A percentile compares a stretch with the other conserved stretches of the same genome.
Evolutionary conservation across 169 alveolate species (phyloP).

Genomic region (Plasmodium fragile): DNA sequence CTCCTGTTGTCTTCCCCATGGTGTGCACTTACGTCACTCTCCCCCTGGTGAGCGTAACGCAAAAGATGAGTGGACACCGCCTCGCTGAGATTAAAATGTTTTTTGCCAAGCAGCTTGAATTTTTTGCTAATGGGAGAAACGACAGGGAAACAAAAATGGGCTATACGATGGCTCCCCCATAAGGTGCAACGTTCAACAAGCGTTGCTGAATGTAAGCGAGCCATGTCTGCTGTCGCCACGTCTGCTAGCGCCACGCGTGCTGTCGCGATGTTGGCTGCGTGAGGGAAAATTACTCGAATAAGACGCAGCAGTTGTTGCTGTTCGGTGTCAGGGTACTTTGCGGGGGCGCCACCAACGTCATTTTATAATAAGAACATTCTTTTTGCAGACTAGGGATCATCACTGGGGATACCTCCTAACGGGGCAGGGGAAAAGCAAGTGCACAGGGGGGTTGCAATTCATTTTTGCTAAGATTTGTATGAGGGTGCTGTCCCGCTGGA

Average conservation of each 20-base stretch:
- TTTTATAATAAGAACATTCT: neutral
- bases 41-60: conserved; percentile 24
- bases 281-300: conserved; percentile 9
- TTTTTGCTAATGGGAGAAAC: conserved; percentile 15
- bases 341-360: conserved; percentile 6
- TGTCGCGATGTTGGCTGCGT: too few species aligned
- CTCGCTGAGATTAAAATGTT: neutral
- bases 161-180: neutral
- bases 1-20: neutral
- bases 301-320: conserved; percentile 49
- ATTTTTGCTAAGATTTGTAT: neutral
- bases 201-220: neutral
- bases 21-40: neutral
- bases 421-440: neutral
- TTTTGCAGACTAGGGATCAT: neutral
- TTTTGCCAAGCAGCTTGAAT: conserved; percentile 15
- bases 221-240: too few species aligned
- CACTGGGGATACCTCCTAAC: conserved; percentile 37
- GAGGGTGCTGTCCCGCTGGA: neutral
- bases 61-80: conserved; percentile 23
- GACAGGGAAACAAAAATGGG: neutral
- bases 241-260: neutral
- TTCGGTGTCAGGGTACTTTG: neutral
- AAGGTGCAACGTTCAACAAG: neutral
- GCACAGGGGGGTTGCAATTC: neutral